A percentile compares a stretch with the other conserved stretches of the same genome.
These are phyloP conservation scores for Psilocybe subaeruginosa DNA, from an alignment of 768 basidiomycete species.

Conservation along the genomic window DNA sequence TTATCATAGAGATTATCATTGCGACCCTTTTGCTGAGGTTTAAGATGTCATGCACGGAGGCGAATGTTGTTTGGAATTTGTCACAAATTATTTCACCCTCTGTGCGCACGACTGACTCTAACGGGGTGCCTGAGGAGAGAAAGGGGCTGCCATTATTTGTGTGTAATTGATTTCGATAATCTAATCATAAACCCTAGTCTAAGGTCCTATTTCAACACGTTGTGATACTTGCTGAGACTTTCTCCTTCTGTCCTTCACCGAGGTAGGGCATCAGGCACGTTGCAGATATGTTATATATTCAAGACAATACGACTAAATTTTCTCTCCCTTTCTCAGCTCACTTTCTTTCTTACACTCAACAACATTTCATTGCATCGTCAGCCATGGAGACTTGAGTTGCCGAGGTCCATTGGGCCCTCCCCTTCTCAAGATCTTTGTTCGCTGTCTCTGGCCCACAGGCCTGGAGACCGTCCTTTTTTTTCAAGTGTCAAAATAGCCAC, in stretches of 20 bases:
- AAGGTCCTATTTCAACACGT: slow-evolving; percentile 9
- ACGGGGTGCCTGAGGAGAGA: slow-evolving; percentile 30
- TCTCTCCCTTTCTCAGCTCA: slow-evolving; percentile 8
- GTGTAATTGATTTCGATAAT: not conserved
- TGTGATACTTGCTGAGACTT: slow-evolving; percentile 1
- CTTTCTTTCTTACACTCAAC: slow-evolving; percentile 16
- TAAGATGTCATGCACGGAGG: slow-evolving; percentile 34
- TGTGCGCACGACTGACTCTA: slow-evolving; percentile 23
- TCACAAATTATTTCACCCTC: slow-evolving; percentile 52
- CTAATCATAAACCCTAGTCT: slow-evolving; percentile 12
- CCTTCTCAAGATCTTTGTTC: slow-evolving; percentile 56
- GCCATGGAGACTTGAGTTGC: slow-evolving; percentile 78
- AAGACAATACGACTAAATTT: slow-evolving; percentile 8
- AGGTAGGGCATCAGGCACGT: slow-evolving; percentile 27
- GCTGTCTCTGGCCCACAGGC: slow-evolving; percentile 25
- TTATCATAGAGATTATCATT: slow-evolving; percentile 40
- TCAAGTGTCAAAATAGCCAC: slow-evolving; percentile 16
- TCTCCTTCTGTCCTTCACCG: slow-evolving; percentile 10
- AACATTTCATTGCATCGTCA: slow-evolving; percentile 22
- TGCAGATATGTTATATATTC: slow-evolving; percentile 23
- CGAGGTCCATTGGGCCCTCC: slow-evolving; percentile 71
- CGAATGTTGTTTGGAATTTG: slow-evolving; percentile 47
- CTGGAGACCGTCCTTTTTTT: slow-evolving; percentile 20
- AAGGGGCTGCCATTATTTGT: slow-evolving; percentile 41
- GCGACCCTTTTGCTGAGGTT: slow-evolving; percentile 38